Evolutionary conservation across 257 asterid species (phyloP).

Genomic region (Osmanthus fragrans): DNA sequence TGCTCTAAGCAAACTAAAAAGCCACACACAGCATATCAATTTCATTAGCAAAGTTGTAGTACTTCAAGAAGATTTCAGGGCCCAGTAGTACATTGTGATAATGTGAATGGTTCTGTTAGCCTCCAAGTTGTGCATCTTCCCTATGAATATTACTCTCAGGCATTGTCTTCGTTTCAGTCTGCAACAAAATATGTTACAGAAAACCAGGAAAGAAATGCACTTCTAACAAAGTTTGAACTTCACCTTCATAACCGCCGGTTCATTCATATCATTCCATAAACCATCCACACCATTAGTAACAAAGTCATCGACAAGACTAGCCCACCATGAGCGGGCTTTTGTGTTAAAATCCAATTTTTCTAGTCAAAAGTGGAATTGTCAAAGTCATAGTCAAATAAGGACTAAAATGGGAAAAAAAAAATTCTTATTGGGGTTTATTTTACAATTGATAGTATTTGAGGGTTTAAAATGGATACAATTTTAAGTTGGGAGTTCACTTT

Average conservation of each 20-base stretch:
- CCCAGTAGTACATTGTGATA: conserved; percentile 76
- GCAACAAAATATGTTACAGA: conserved; percentile 34
- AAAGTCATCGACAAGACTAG: conserved; percentile 77
- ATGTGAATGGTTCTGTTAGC: conserved; percentile 70
- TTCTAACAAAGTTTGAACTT: conserved; percentile 21
- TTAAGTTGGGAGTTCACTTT: no score
- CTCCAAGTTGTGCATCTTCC: conserved; percentile 90
- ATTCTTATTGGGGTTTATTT: no score
- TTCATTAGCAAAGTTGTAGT: neutral
- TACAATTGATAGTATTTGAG: no score
- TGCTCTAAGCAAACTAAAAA: neutral
- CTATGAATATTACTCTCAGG: conserved; percentile 88
- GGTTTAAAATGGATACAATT: no score
- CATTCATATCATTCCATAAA: conserved; percentile 99
- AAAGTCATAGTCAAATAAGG: no score
- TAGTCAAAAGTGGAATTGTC: no score
- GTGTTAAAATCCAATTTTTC: no score
- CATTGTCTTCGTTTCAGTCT: conserved; percentile 94
- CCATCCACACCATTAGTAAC: conserved; percentile 85
- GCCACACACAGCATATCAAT: neutral
- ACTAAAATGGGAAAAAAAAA: no score
- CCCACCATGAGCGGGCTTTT: conserved; percentile 98
- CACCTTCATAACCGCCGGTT: conserved; percentile 95
- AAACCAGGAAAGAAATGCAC: conserved; percentile 13
- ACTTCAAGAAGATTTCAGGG: conserved; percentile 13